These are phyloP conservation scores for Jatropha podagrica DNA, from an alignment of 441 rosid species.

Conservation along the genomic window DNA sequence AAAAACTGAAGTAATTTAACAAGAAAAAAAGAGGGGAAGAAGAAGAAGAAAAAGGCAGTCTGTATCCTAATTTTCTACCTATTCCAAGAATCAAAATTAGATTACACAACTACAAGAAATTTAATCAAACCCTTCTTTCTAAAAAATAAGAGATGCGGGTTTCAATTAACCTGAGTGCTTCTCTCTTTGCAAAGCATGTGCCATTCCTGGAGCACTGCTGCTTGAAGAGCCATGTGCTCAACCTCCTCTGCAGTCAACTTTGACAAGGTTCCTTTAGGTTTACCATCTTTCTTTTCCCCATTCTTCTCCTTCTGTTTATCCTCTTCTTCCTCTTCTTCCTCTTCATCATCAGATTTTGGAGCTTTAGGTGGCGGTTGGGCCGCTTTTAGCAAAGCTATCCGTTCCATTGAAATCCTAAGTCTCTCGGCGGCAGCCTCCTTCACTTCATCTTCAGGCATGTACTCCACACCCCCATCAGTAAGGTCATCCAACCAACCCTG, in stretches of 20 bases:
- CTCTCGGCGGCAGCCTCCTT: conserved; percentile 87
- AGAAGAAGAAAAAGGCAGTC: not conserved
- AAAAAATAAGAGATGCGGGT: not conserved
- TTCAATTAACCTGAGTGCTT: conserved; percentile 37
- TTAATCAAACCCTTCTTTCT: conserved; percentile 13
- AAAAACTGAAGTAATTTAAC: not conserved
- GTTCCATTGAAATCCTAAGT: conserved; percentile 92
- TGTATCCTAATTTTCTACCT: conserved; percentile 21
- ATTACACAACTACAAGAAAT: conserved; percentile 16
- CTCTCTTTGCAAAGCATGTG: conserved; percentile 85
- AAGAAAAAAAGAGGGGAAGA: not conserved
- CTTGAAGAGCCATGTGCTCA: conserved; percentile 95
- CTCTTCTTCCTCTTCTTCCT: conserved; percentile 38
- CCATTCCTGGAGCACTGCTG: conserved; percentile 98
- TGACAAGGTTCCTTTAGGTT: conserved; percentile 70
- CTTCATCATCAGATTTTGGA: conserved; percentile 55
- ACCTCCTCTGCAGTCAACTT: conserved; percentile 95
- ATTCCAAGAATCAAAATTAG: conserved; percentile 13
- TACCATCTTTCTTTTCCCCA: conserved; percentile 33
- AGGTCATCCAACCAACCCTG: conserved; percentile 99
- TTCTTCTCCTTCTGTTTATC: conserved; percentile 26
- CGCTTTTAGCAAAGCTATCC: conserved; percentile 89
- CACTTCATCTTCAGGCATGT: conserved; percentile 98
- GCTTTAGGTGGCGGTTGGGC: conserved; percentile 74
- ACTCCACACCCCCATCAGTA: conserved; percentile 87